These are phyloP conservation scores for Candida sojae DNA, from an alignment of 1,139 yeast genomes.

Conservation along the genomic window DNA sequence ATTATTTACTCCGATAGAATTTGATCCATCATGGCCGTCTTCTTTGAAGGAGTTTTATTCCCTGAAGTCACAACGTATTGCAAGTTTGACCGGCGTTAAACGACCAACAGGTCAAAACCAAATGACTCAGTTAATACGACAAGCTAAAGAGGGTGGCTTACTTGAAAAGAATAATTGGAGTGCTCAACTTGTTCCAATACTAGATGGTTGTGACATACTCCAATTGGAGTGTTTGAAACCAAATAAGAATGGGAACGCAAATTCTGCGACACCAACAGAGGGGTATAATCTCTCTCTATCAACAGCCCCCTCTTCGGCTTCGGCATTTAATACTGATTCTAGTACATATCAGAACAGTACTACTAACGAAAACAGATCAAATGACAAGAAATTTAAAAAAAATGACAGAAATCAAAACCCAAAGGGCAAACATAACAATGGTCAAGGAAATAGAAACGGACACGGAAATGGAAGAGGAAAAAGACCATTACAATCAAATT, in stretches of 20 bases:
- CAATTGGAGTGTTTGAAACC: too few species aligned
- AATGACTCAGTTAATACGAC: not conserved
- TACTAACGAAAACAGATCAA: not conserved
- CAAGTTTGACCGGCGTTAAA: too few species aligned
- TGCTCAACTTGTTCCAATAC: too few species aligned
- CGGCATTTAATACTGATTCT: not conserved
- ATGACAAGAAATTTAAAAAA: not conserved
- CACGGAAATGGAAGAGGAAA: not conserved
- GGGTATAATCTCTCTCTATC: too few species aligned
- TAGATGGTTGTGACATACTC: too few species aligned
- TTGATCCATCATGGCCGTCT: not conserved
- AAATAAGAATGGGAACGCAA: too few species aligned
- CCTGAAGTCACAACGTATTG: not conserved
- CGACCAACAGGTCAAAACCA: not conserved
- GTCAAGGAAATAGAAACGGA: not conserved
- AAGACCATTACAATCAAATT: constrained; percentile 15
- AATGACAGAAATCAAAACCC: not conserved
- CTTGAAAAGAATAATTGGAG: too few species aligned
- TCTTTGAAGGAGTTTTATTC: not conserved
- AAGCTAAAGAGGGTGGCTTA: not conserved
- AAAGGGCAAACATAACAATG: not conserved
- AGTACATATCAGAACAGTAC: not conserved
- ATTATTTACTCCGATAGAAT: not conserved
- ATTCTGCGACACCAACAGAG: too few species aligned
- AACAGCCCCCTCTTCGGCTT: too few species aligned